Evolutionary conservation across 2,329 filamentous ascomycete genomes (phyloP), one percentile per base, ranked within the genome.

Genomic region (Botryosphaeria agaves): DNA sequence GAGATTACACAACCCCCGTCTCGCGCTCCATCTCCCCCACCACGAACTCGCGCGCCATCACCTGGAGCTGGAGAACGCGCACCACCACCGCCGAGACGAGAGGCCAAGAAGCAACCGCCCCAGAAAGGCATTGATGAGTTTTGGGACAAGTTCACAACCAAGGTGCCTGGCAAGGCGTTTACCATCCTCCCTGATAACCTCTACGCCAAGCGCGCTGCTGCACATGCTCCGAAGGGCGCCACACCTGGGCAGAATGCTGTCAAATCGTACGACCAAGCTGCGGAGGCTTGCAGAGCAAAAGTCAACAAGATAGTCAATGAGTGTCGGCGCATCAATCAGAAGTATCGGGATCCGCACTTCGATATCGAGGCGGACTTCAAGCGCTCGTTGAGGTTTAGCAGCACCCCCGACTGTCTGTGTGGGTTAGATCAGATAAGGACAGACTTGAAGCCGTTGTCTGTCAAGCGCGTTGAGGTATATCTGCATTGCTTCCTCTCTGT

Each of bases 261-360:
- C 26, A 65, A 69, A 14, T 81, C 76, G 0, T 89, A 82, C 45
- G 71, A 82, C 32, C 70, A 81, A 41, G 81, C 80, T 0, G 70
- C 64, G 3, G 65, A 65, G 14, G 67, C 75, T 34, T 91, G 82
- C 52, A 63, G 60, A 32, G 67, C 66, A 33, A 66, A 69, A 30
- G 68, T 73, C 5, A 53, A 59, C 6, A 65, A 66, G 35, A 72
- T 72, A 32, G 61, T 66, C 18, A 60, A 58, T 34, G 68, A 73
- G 43, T 91, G 82, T 48, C 64, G 72, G 14, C 67, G 79, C 6
- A 61, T 83, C 34, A 92, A 92, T 51, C 76, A 83, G 44, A 87
- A 83, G 51, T 93, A 91, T 47, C 69, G 76, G 11, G 82, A 91
- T 46, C 70, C 75, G n/a, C 73, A 89, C 49, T 92, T 92, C 46